A percentile compares a stretch with the other conserved stretches of the same genome.
phyloP scores from a whole-genome alignment of 495 filamentous ascomycete species.

The Trichoderma erinaceum region DNA sequence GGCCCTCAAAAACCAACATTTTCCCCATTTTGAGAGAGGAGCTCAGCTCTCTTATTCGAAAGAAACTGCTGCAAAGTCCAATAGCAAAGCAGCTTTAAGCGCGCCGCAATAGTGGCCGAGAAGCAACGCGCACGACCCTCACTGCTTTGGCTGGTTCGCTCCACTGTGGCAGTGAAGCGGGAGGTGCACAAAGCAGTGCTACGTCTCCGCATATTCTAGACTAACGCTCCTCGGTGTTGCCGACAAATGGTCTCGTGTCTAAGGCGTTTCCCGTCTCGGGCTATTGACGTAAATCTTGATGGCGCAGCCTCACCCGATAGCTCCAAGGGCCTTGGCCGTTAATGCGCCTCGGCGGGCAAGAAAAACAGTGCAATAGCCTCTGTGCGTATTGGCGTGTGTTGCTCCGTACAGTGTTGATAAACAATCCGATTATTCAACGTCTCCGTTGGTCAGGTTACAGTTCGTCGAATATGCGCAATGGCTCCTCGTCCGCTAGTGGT shows the following conservation, averaged over 20 bases:
- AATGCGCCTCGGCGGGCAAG: background rate
- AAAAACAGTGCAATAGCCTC: background rate
- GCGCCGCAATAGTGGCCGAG: background rate
- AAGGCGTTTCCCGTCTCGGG: background rate
- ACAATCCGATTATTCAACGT: background rate
- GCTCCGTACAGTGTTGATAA: background rate
- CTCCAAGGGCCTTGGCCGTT: background rate
- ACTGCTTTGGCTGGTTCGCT: background rate
- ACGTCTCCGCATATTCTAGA: background rate
- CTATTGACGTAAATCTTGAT: background rate
- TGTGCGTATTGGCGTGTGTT: background rate
- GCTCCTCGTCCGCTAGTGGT: conserved; percentile 22
- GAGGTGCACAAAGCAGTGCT: background rate
- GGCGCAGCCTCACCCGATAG: background rate
- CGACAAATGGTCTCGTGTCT: conserved; percentile 11
- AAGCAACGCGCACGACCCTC: background rate
- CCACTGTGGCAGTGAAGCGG: conserved; percentile 10
- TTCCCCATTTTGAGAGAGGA: background rate
- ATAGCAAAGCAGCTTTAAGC: background rate
- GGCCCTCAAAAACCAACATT: too few species aligned
- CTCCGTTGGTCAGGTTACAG: conserved; percentile 19
- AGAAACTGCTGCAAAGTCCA: background rate
- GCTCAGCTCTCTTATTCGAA: background rate
- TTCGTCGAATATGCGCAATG: conserved; percentile 29
- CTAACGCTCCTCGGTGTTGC: background rate